Conservation (phyloP, 179 eudicot species). For the Vitellaria paradoxa region DNA sequence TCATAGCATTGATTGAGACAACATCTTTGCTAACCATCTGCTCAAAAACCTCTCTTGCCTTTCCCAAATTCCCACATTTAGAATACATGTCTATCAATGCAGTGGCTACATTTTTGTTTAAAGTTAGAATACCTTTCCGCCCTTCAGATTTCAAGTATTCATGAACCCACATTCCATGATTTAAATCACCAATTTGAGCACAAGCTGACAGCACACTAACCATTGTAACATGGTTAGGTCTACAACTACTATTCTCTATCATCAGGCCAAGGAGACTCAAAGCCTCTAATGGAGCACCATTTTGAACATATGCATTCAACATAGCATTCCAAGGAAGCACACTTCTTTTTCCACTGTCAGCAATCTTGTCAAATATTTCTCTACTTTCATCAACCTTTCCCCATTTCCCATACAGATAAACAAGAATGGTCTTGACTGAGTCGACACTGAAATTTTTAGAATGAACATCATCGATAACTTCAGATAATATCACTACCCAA, state of each 20-base stretch:
- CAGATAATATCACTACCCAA: slow-evolving; percentile 41
- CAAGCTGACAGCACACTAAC: slow-evolving; percentile 83
- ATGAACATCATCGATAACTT: slow-evolving; percentile 17
- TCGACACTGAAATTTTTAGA: slow-evolving; percentile 24
- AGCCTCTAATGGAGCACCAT: slow-evolving; percentile 58
- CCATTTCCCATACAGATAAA: slow-evolving; percentile 63
- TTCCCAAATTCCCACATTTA: slow-evolving; percentile 64
- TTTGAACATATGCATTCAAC: slow-evolving; percentile 65
- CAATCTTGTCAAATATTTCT: slow-evolving; percentile 58
- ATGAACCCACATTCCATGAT: slow-evolving; percentile 65
- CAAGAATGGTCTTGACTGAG: slow-evolving; percentile 45
- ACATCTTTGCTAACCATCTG: slow-evolving; percentile 55
- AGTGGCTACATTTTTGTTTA: slow-evolving; percentile 62
- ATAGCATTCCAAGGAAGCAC: slow-evolving; percentile 81
- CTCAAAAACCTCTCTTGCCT: slow-evolving; percentile 52
- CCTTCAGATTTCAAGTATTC: slow-evolving; percentile 50
- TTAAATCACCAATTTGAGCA: slow-evolving; percentile 73
- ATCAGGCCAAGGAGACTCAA: slow-evolving; percentile 49
- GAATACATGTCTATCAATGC: slow-evolving; percentile 79
- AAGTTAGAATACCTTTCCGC: slow-evolving; percentile 33
- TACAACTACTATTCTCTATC: slow-evolving; percentile 29
- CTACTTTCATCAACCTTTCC: slow-evolving; percentile 48
- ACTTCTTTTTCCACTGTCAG: slow-evolving; percentile 47
- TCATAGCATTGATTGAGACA: slow-evolving; percentile 71
- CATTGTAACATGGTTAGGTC: slow-evolving; percentile 88